Evolutionary conservation across 768 basidiomycete genomes (phyloP), one percentile per base, ranked within the genome.

Genomic region (Leccinum boreale): DNA sequence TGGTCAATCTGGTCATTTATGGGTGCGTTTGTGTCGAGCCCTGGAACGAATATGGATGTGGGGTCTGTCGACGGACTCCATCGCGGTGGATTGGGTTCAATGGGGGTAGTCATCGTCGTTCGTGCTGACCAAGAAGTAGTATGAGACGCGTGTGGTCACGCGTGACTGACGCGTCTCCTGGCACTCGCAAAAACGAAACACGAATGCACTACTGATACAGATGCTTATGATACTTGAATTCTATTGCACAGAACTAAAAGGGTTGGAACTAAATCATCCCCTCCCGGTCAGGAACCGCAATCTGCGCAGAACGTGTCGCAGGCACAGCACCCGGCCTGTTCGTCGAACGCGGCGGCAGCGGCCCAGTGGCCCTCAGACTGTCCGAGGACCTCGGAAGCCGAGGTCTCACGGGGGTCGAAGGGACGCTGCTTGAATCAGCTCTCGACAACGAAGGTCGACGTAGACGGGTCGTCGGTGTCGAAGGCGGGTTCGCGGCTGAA

Each of bases 1-100:
- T 95, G 92, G 67, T 96, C 93, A 54, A 94, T 88, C 75, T 97
- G 94, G 66, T 88, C 92, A 58, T 81, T 81, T 24, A 85, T 76
- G 21, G 89, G 79, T 23, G 89, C 87, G 10, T 75, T 78, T 1
- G 80, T 82, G 65, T 93, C 88, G 36, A 93, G 77, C 0, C 91
- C 90, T 8, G 89, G 86, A 3, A 92, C 77, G 14, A 76, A 69
- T 54, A 93, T 91, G 47, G 80, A 78, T 1, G 79, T 65, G 17
- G 89, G 85, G 70, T 92, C 81, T 5, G 77, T 61, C 28, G 78
- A 83, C 8, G 90, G 88, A 59, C 78, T 76, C 86, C 88, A 92
- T 77, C 86, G 74, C 17, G 80, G 75, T 44, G 84, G 79, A 66
- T 85, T 86, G n/a, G 84, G 83, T 24, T 77, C 74, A 50, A 90